Base-by-base conservation (phyloP, 2,329 filamentous ascomycete genomes). In the Fusarium udum region DNA sequence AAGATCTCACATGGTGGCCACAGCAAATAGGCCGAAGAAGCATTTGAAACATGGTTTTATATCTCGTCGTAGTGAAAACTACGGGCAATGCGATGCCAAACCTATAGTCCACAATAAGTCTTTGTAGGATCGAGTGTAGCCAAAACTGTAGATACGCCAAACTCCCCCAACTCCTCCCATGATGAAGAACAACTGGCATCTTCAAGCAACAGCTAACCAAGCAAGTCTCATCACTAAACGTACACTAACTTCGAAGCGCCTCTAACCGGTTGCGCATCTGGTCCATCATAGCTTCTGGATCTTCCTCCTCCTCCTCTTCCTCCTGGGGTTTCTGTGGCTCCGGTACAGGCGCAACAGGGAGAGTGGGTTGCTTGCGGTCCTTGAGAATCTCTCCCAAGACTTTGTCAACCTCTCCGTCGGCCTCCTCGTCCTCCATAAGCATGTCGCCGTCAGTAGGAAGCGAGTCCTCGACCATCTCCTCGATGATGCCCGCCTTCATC, bases 241-340 rank as follows among this genome's bases (percentile, higher is more conserved):
- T 11, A 7, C 20, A 60, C 72, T 78, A 97, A 83, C 95, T 98
- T 88, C 96, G 93, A 80, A 98, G 84, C 40, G 95, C 95, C 84
- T 98, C 94, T 77, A 99, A 83, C 53, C 95, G 88, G 76, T 95
- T 95, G 80, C 95, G 88, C 96, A 98, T 98, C 85, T 97, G 93
- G 78, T 95, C 92, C 84, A 98, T 90, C 85, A 96, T 94, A 53
- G 93, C 94, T 83, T 97, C 95, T 71, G 94, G 91, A 78, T 97
- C 93, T 68, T 94, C 93, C 75, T 95, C 91, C 65, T 88, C 92
- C 82, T 86, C 87, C 69, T 86, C 86, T 8, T 85, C 85, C 63
- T 85, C 86, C 43, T 84, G 84, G 24, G 86, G 85, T 77, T 86
- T 85, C 71, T 88, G 86, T 34, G 88, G 85, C 73, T 87, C 86